phyloP scores from a whole-genome alignment of 2,329 filamentous ascomycete genomes.

The Fusarium tanahbumbuense region DNA sequence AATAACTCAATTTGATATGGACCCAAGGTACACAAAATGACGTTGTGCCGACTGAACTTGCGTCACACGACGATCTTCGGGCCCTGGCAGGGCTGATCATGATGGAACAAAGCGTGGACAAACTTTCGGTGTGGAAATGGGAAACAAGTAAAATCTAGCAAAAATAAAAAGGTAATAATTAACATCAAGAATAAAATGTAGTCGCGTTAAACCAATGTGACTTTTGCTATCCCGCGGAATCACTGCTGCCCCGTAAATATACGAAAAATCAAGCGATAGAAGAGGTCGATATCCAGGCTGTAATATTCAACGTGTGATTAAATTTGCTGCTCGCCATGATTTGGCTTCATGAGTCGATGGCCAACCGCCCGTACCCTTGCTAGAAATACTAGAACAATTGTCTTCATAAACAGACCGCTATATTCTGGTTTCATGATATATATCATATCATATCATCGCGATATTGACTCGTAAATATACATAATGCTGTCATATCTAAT shows the following conservation, averaged over 20 bases:
- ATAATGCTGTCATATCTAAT: constrained; percentile 21
- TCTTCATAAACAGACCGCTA: constrained; percentile 19
- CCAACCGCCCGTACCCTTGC: background rate
- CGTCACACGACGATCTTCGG: constrained; percentile 17
- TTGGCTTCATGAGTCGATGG: constrained; percentile 6
- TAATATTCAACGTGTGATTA: background rate
- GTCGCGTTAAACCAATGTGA: background rate
- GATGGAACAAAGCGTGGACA: constrained; percentile 5
- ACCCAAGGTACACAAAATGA: constrained; percentile 11
- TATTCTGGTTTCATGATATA: constrained; percentile 1
- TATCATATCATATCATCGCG: background rate
- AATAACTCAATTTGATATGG: background rate
- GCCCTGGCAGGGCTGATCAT: constrained; percentile 5
- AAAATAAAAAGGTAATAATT: background rate
- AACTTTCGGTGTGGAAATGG: background rate
- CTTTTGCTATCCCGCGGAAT: background rate
- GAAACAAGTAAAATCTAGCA: background rate
- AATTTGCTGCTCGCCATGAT: background rate
- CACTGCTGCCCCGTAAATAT: background rate
- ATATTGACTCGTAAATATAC: background rate
- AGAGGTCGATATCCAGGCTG: background rate
- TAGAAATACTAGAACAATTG: background rate
- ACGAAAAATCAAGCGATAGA: background rate
- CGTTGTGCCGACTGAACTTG: constrained; percentile 18
- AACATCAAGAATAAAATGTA: background rate